phyloP scores from a whole-genome alignment of 2,329 filamentous ascomycete genomes.

The Fusarium sp. region DNA sequence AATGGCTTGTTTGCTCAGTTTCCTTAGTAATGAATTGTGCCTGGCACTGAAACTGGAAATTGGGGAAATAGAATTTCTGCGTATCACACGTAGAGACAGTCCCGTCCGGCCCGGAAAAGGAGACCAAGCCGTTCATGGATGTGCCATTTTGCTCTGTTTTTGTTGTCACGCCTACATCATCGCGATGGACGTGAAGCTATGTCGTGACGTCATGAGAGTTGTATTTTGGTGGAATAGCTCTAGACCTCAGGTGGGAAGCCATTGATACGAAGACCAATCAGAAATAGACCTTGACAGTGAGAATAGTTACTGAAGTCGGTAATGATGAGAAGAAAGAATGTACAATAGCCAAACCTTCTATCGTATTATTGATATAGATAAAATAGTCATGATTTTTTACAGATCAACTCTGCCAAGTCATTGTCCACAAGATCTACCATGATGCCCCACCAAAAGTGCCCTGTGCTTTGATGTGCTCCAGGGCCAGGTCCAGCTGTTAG shows the following conservation, averaged over 20 bases:
- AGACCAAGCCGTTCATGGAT: constrained; percentile 3
- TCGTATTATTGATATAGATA: background rate
- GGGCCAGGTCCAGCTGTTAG: background rate
- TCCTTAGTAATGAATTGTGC: constrained; percentile 5
- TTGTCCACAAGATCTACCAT: background rate
- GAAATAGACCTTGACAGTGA: background rate
- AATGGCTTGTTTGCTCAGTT: constrained; percentile 17
- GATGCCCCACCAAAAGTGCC: constrained; percentile 4
- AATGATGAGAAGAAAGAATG: background rate
- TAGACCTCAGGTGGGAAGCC: background rate
- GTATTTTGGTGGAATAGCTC: constrained; percentile 12
- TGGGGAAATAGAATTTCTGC: constrained; percentile 14
- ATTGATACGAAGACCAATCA: background rate
- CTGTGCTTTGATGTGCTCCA: constrained; percentile 31
- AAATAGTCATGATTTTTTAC: background rate
- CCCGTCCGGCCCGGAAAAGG: background rate
- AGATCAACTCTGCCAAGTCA: background rate
- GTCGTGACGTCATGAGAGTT: constrained; percentile 41
- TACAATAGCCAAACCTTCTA: background rate
- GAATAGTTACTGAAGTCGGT: background rate
- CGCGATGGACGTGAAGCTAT: constrained; percentile 21
- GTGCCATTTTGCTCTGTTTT: background rate
- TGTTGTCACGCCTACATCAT: constrained; percentile 41
- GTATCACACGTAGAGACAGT: constrained; percentile 8
- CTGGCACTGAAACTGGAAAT: background rate